These are phyloP conservation scores for Alternaria triticina DNA, from an alignment of 2,329 filamentous ascomycete species.

Conservation along the genomic window DNA sequence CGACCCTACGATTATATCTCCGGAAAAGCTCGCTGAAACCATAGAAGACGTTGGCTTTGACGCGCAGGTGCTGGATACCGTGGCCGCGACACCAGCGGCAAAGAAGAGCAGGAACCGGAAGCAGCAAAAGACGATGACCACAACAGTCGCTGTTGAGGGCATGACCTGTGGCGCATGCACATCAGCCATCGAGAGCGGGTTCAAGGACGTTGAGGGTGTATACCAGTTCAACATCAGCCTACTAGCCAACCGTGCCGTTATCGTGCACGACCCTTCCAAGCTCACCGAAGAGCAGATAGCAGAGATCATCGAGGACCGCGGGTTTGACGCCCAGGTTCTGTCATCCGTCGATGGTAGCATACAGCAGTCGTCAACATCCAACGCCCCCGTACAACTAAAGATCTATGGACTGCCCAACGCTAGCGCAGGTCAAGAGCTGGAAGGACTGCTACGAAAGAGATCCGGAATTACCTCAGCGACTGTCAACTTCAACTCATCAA, in stretches of 20 bases:
- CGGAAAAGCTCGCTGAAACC: slow-evolving; percentile 63
- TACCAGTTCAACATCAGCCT: slow-evolving; percentile 94
- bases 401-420: slow-evolving; percentile 80
- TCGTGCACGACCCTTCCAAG: slow-evolving; percentile 78
- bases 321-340: slow-evolving; percentile 84
- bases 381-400: slow-evolving; percentile 76
- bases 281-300: slow-evolving; percentile 76
- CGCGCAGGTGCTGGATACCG: slow-evolving; percentile 77
- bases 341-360: slow-evolving; percentile 71
- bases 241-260: slow-evolving; percentile 87
- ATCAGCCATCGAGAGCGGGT: slow-evolving; percentile 84
- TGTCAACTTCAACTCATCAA: slow-evolving; percentile 74
- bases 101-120: slow-evolving; percentile 46
- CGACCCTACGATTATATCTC: slow-evolving; percentile 63
- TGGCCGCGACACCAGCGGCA: slow-evolving; percentile 49
- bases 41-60: slow-evolving; percentile 78
- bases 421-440: slow-evolving; percentile 73
- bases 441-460: slow-evolving; percentile 68
- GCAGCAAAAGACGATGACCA: slow-evolving; percentile 65
- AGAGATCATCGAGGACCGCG: slow-evolving; percentile 85
- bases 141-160: slow-evolving; percentile 87
- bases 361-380: slow-evolving; percentile 59
- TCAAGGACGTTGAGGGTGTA: slow-evolving; percentile 77
- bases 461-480: slow-evolving; percentile 77
- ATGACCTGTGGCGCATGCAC: slow-evolving; percentile 99